Conservation (phyloP, 1,284 basidiomycete species). For the Cutaneotrichosporon sp. region DNA sequence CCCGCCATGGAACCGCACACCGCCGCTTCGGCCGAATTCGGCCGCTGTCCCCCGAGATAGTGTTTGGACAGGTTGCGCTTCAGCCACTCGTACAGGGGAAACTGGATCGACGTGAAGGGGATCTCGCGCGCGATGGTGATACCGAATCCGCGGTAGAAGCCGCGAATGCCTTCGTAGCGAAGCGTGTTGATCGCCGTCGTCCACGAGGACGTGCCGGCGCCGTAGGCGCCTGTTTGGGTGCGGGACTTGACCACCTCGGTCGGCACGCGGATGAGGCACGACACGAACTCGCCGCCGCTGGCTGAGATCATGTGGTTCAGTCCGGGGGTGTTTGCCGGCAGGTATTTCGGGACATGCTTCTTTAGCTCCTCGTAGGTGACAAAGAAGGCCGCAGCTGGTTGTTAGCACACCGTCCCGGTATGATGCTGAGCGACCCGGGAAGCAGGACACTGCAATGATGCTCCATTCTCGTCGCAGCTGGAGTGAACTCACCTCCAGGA, state of each 20-base stretch:
- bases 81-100: constrained; percentile 88
- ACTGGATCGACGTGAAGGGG: constrained; percentile 96
- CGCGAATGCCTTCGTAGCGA: constrained; percentile 59
- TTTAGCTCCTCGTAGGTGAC: constrained; percentile 91
- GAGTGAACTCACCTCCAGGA: constrained; percentile 84
- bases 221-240: constrained; percentile 68
- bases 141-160: constrained; percentile 74
- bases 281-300: constrained; percentile 77
- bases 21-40: constrained; percentile 78
- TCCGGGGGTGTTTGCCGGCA: constrained; percentile 57
- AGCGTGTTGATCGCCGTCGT: constrained; percentile 53
- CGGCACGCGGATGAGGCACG: constrained; percentile 87
- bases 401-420: no score
- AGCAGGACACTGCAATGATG: no score
- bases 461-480: no score
- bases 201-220: constrained; percentile 44
- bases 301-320: constrained; percentile 76
- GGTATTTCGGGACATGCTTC: constrained; percentile 55
- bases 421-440: no score
- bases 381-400: constrained; percentile 88
- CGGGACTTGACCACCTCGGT: constrained; percentile 91
- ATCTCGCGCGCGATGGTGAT: constrained; percentile 79
- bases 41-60: constrained; percentile 52
- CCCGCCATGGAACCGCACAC: constrained; percentile 88
- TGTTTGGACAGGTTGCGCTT: constrained; percentile 60